phyloP scores from a whole-genome alignment of 495 filamentous ascomycete species.

The Hamigera avellanea region DNA sequence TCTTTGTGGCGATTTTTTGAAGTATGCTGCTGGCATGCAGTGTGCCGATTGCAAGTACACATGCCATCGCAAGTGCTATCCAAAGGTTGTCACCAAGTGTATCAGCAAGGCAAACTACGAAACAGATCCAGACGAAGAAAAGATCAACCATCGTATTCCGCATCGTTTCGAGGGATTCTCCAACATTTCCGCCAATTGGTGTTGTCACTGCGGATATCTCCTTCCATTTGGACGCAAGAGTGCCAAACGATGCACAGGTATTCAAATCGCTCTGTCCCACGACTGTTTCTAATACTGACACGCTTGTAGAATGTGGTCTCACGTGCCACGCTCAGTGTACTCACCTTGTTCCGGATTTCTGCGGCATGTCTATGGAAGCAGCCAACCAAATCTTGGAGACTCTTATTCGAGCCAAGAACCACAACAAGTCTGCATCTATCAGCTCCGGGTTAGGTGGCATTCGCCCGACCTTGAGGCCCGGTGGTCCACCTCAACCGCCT shows the following conservation, averaged over 20 bases:
- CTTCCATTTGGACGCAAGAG: conserved; percentile 94
- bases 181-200: conserved; percentile 98
- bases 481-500: conserved; percentile 35
- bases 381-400: conserved; percentile 79
- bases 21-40: conserved; percentile 97
- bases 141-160: conserved; percentile 97
- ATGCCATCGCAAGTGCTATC: conserved; percentile 93
- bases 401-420: conserved; percentile 31
- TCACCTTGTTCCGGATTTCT: conserved; percentile 97
- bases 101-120: conserved; percentile 99
- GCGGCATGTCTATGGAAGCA: conserved; percentile 96
- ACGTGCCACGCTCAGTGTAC: conserved; percentile 86
- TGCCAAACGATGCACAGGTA: conserved; percentile 82
- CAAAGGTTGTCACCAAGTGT: conserved; percentile 97
- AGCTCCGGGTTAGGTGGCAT: conserved; percentile 44
- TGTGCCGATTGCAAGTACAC: conserved; percentile 99
- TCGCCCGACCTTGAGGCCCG: conserved; percentile 50
- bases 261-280: conserved; percentile 5
- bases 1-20: conserved; percentile 94
- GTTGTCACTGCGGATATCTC: conserved; percentile 97
- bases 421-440: conserved; percentile 34
- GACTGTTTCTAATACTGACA: conserved; percentile 11
- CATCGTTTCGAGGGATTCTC: conserved; percentile 92
- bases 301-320: conserved; percentile 67
- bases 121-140: conserved; percentile 95